Conservation (phyloP, 1,284 basidiomycete genomes). For the Ceratobasidium sp. region DNA sequence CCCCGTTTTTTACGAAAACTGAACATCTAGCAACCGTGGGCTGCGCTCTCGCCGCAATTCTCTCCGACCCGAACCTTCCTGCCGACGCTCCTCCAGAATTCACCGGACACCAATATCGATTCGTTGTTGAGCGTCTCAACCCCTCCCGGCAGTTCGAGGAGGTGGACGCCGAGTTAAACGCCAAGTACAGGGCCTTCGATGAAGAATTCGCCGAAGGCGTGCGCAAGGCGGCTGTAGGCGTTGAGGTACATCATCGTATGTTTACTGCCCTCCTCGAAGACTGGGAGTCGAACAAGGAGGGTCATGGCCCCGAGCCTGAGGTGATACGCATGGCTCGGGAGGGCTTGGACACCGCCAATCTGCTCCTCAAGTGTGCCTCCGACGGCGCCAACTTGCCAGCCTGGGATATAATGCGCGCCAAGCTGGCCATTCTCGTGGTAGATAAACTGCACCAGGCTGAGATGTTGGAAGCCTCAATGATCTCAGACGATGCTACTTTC, state of each 20-base stretch:
- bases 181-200: background rate
- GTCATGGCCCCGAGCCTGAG: background rate
- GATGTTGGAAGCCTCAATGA: background rate
- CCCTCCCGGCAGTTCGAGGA: background rate
- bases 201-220: background rate
- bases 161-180: background rate
- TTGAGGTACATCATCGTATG: background rate
- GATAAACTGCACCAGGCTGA: background rate
- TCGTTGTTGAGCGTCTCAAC: background rate
- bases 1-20: background rate
- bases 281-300: background rate
- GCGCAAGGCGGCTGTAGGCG: background rate
- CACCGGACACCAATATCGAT: background rate
- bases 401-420: background rate
- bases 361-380: background rate
- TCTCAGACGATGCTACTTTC: background rate
- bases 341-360: background rate
- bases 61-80: background rate
- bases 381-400: background rate
- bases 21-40: background rate
- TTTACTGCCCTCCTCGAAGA: background rate
- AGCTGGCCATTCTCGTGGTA: background rate
- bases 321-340: background rate
- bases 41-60: background rate
- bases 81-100: background rate